Evolutionary conservation across 2,329 filamentous ascomycete genomes (phyloP).

Genomic region (Dothidotthia symphoricarpi): DNA sequence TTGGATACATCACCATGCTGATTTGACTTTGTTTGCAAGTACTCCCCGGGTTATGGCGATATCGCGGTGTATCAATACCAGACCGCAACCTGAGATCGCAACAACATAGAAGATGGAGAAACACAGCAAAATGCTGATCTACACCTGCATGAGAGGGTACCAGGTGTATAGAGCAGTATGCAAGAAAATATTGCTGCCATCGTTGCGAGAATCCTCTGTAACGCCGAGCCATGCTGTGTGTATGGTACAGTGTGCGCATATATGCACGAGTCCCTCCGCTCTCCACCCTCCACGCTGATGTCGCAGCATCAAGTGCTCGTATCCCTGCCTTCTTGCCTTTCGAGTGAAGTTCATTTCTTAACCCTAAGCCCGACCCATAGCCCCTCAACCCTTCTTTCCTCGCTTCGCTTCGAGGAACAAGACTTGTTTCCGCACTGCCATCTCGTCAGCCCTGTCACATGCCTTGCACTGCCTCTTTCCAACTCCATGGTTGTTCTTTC

Average conservation of each 20-base stretch:
- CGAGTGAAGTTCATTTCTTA: neutral
- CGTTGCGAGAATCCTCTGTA: constrained; percentile 15
- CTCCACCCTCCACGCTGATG: neutral
- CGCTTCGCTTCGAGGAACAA: constrained; percentile 93
- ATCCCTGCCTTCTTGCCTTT: neutral
- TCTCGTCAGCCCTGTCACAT: constrained; percentile 14
- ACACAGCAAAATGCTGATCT: too few relatives aligned
- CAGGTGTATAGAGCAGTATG: too few relatives aligned
- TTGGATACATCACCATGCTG: too few relatives aligned
- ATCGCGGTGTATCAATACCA: too few relatives aligned
- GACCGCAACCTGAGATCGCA: too few relatives aligned
- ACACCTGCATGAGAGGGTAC: too few relatives aligned
- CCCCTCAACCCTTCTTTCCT: constrained; percentile 53
- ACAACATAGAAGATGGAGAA: too few relatives aligned
- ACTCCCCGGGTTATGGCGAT: too few relatives aligned
- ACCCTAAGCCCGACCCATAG: neutral
- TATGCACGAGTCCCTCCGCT: constrained; percentile 1
- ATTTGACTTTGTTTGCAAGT: too few relatives aligned
- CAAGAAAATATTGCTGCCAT: constrained; percentile 1
- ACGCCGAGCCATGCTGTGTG: constrained; percentile 28
- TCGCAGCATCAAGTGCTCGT: neutral
- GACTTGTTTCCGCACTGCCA: constrained; percentile 84
- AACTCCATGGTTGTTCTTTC: too few relatives aligned
- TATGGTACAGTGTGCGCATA: constrained; percentile 29
- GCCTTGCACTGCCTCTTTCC: neutral